Base-by-base conservation (phyloP, 2,329 filamentous ascomycete species). In the Venturia aucupariae region DNA sequence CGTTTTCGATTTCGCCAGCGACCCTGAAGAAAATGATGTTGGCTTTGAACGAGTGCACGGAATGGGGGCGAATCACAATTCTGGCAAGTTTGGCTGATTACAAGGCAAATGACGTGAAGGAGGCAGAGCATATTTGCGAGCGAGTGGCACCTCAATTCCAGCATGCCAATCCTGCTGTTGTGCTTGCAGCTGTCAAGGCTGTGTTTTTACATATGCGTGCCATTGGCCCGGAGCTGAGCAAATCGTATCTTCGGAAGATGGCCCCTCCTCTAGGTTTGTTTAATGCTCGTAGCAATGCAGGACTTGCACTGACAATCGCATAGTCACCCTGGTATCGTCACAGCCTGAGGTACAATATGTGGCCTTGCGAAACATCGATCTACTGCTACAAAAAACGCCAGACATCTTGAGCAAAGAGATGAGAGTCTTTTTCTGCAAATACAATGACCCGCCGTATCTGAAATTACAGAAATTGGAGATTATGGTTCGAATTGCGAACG, bases 401-500 rank as follows among this genome's bases (percentile, higher is more conserved):
- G 92, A 96, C 69, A 97, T 99, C 64, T 82, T 99, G 11, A 96
- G 90, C 81, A 97, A 97, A 76, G 94, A 99, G 76, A 86, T 99
- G 72, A 86, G 94, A 55, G 94, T 99, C 10, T 99, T 99, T 80
- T 99, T 99, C 80, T 99, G 94, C 87, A 99, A 99, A 79, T 99
- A 99, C 80, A 97, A 97, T 74, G 94, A 99, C 70, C 93, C 94
- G 1, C 92, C 92, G 27, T 99, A 99, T 74, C 87, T 99, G 71
- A 99, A 99, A 77, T 86, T 99, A 66, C 90, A 96, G 74, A 99
- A 99, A 74, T 84, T 99, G 61, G 94, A 99, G 74, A 97, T 97
- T 68, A 97, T 99, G 94, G 93, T 99, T 60, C 88, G 94, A 75
- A 97, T 99, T 86, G 91, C 93, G 67, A 97, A 97, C 77, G 92